A percentile compares a stretch with the other conserved stretches of the same genome.
Evolutionary conservation across 768 basidiomycete genomes (phyloP).

Genomic region (Mycena chlorophos): DNA sequence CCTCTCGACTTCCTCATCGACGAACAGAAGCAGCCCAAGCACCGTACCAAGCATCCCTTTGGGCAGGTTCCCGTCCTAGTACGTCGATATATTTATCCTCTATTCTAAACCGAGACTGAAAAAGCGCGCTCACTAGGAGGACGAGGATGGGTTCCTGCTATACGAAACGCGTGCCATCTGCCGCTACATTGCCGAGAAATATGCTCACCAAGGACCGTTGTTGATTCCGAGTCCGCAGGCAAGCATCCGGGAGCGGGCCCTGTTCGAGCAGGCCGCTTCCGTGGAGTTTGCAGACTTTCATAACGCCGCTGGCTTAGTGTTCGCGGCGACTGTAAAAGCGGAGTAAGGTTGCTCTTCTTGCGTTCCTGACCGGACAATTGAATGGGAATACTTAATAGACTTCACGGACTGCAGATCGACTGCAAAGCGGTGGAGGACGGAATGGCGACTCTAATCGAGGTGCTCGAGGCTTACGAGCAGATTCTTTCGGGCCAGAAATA

Average conservation of each 20-base stretch:
- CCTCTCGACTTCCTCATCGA: too few species aligned
- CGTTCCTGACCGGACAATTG: not conserved
- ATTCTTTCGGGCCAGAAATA: conserved; percentile 8
- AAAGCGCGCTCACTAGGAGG: too few species aligned
- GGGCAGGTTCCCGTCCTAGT: conserved; percentile 1
- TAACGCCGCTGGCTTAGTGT: not conserved
- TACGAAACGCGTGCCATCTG: conserved; percentile 33
- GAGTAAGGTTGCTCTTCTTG: not conserved
- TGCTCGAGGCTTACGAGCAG: conserved; percentile 6
- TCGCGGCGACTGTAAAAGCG: not conserved
- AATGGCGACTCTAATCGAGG: too few species aligned
- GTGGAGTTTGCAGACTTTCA: not conserved
- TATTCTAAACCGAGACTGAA: too few species aligned
- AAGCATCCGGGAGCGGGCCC: not conserved
- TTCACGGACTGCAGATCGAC: conserved; percentile 28
- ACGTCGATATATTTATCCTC: too few species aligned
- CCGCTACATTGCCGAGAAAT: conserved; percentile 33
- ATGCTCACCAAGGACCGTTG: not conserved
- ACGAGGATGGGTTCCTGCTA: conserved; percentile 32
- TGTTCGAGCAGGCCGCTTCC: conserved; percentile 7
- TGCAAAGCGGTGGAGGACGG: conserved; percentile 17
- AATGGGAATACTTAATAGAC: not conserved
- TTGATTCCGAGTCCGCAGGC: conserved; percentile 1
- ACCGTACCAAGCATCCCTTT: too few species aligned
- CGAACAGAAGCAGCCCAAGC: too few species aligned